Percentiles rank a stretch among this genome's conserved stretches.
Conservation (phyloP, 345 rosid species). For the Pistacia vera region DNA sequence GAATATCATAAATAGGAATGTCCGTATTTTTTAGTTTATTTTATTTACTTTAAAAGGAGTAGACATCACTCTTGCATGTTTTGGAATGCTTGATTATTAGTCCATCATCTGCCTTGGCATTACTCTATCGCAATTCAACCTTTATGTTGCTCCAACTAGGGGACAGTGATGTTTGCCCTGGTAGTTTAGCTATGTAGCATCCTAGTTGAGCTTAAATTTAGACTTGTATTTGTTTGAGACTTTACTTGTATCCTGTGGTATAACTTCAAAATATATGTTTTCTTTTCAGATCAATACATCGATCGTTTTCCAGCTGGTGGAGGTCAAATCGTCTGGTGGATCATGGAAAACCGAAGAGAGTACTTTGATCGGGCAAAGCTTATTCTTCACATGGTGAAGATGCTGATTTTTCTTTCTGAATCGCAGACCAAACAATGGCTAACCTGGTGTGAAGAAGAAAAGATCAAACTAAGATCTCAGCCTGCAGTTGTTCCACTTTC, state of each 20-base stretch:
- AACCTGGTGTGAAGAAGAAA: slow-evolving; percentile 87
- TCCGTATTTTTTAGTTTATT: not conserved
- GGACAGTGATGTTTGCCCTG: not conserved
- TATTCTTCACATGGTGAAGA: slow-evolving; percentile 78
- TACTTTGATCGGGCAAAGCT: slow-evolving; percentile 85
- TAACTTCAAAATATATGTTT: slow-evolving; percentile 9
- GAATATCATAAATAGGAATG: not conserved
- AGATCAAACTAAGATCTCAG: slow-evolving; percentile 77
- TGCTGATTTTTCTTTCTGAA: slow-evolving; percentile 83
- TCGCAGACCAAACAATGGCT: slow-evolving; percentile 83
- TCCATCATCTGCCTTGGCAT: not conserved
- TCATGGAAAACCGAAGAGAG: slow-evolving; percentile 93
- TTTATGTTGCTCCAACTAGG: not conserved
- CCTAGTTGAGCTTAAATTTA: not conserved
- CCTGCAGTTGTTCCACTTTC: slow-evolving; percentile 83
- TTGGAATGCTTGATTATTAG: not conserved
- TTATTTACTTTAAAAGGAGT: not conserved
- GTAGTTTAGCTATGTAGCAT: not conserved
- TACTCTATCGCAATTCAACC: not conserved
- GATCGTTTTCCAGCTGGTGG: slow-evolving; percentile 88
- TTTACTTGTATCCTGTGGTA: not conserved
- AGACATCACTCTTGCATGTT: not conserved
- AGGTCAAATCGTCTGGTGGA: slow-evolving; percentile 98
- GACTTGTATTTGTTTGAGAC: not conserved
- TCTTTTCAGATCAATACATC: slow-evolving; percentile 80